Percentiles rank a stretch among this genome's conserved stretches.
Conservation (phyloP, 192 early-diverging fungal genomes). For the Podila clonocystis region DNA sequence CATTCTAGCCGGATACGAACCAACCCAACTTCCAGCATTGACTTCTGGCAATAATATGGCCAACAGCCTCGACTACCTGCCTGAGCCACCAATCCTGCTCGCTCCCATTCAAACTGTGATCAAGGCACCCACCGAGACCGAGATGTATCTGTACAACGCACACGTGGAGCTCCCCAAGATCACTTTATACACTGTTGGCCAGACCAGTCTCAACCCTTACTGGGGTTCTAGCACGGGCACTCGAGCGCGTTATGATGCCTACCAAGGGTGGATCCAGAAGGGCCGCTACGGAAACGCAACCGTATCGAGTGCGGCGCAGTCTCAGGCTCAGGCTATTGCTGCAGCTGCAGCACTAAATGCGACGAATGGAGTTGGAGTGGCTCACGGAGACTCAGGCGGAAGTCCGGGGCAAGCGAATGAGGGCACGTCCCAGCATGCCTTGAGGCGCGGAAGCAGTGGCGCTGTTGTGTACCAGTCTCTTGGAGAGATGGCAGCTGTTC, state of each 20-base stretch:
- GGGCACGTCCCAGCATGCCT: not conserved
- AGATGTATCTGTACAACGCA: slow-evolving; percentile 34
- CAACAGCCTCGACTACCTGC: slow-evolving; percentile 9
- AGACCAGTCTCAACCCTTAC: slow-evolving; percentile 42
- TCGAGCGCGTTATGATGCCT: slow-evolving; percentile 34
- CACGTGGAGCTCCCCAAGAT: slow-evolving; percentile 47
- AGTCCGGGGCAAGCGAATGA: not conserved
- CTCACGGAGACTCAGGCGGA: not conserved
- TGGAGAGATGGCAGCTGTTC: not conserved
- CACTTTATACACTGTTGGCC: slow-evolving; percentile 40
- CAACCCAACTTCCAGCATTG: no score
- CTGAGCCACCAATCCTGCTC: slow-evolving; percentile 39
- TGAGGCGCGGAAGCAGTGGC: slow-evolving; percentile 1
- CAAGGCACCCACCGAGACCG: slow-evolving; percentile 35
- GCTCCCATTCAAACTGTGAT: slow-evolving; percentile 24
- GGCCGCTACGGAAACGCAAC: slow-evolving; percentile 32
- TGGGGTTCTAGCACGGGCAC: slow-evolving; percentile 36
- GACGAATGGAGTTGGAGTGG: not conserved
- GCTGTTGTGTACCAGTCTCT: not conserved
- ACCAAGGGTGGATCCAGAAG: slow-evolving; percentile 40
- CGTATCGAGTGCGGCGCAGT: not conserved
- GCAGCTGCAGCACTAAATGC: not conserved
- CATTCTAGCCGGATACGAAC: no score
- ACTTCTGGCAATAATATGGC: not conserved
- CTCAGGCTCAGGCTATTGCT: not conserved